Evolutionary conservation across 2,329 filamentous ascomycete species (phyloP).

Genomic region (Bipolaris oryzae): DNA sequence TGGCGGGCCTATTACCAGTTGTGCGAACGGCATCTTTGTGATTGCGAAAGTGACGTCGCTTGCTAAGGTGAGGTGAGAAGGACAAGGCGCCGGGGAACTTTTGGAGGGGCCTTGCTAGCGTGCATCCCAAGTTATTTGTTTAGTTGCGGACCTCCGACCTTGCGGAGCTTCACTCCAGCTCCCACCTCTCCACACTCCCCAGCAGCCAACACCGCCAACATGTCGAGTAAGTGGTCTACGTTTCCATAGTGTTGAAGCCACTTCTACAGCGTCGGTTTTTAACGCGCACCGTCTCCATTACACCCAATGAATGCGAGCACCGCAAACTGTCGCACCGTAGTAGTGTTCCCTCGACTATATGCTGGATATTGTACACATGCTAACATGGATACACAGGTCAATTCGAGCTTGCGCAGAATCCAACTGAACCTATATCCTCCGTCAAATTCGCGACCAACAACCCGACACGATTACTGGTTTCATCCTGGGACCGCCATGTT

Average conservation of each 20-base stretch:
- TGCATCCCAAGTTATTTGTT: conserved; percentile 13
- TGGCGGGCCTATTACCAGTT: conserved; percentile 91
- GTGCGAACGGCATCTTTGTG: conserved; percentile 63
- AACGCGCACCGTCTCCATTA: neutral
- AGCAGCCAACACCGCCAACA: conserved; percentile 24
- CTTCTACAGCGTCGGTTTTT: neutral
- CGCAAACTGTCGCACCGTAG: neutral
- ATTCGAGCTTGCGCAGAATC: conserved; percentile 82
- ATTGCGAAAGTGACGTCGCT: conserved; percentile 2
- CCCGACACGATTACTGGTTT: conserved; percentile 79
- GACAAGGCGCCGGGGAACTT: conserved; percentile 12
- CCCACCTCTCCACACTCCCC: conserved; percentile 7
- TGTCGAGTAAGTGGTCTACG: conserved; percentile 33
- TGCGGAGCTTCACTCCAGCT: conserved; percentile 25
- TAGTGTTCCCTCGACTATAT: neutral
- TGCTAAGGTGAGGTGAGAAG: neutral
- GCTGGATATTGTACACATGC: neutral
- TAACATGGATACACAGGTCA: conserved; percentile 54
- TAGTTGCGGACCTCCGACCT: conserved; percentile 23
- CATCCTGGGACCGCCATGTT: conserved; percentile 92
- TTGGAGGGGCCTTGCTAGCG: conserved; percentile 23
- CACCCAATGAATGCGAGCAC: neutral
- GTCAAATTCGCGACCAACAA: conserved; percentile 81
- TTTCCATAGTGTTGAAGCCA: neutral
- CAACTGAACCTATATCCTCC: conserved; percentile 84